Evolutionary conservation across 2,329 filamentous ascomycete species (phyloP).

Genomic region (Cladosporium sp.): DNA sequence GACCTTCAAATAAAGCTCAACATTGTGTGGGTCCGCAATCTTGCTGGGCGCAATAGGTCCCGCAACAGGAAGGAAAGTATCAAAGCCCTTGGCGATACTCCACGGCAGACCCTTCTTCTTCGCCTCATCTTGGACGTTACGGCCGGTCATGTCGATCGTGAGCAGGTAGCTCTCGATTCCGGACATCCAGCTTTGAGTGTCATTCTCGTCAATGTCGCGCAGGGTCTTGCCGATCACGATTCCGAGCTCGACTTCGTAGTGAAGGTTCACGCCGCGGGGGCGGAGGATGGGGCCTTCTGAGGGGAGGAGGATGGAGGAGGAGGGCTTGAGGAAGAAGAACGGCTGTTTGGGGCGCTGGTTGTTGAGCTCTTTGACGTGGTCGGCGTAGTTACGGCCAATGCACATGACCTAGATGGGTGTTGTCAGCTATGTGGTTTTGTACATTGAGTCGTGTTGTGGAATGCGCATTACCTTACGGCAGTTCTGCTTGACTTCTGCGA

Average conservation of each 20-base stretch:
- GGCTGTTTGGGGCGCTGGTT: slow-evolving; percentile 85
- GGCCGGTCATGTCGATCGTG: slow-evolving; percentile 94
- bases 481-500: slow-evolving; percentile 36
- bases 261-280: slow-evolving; percentile 77
- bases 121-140: slow-evolving; percentile 92
- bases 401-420: slow-evolving; percentile 65
- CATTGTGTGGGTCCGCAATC: slow-evolving; percentile 83
- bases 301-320: slow-evolving; percentile 78
- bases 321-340: slow-evolving; percentile 98
- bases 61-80: slow-evolving; percentile 90
- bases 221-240: slow-evolving; percentile 80
- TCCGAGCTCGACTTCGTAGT: slow-evolving; percentile 93
- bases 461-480: slow-evolving; percentile 42
- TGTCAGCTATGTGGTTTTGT: background rate
- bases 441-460: background rate
- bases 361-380: slow-evolving; percentile 90
- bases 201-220: slow-evolving; percentile 68
- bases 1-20: slow-evolving; percentile 80
- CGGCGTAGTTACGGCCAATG: slow-evolving; percentile 94
- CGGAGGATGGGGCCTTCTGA: slow-evolving; percentile 74
- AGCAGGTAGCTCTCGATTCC: slow-evolving; percentile 84
- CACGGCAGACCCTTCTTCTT: slow-evolving; percentile 96
- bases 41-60: slow-evolving; percentile 72
- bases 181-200: slow-evolving; percentile 71
- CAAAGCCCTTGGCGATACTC: slow-evolving; percentile 95